phyloP scores from a whole-genome alignment of 352 stramenopile genomes.

The Thalassiosira mediterranea region DNA sequence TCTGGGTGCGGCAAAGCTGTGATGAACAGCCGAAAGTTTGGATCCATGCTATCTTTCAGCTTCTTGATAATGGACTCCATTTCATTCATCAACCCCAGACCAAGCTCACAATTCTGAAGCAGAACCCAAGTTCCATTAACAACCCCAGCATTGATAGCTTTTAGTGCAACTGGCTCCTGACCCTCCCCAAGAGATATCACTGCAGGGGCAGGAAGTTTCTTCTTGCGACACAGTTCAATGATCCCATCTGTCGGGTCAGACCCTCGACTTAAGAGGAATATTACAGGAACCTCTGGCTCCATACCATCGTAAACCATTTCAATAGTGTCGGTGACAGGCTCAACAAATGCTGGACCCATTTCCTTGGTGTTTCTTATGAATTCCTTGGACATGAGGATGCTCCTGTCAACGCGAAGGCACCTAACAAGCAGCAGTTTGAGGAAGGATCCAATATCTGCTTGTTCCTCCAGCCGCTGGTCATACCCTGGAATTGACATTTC shows the following conservation, averaged over 20 bases:
- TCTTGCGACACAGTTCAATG: constrained; percentile 94
- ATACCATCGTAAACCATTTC: constrained; percentile 97
- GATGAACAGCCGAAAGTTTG: constrained; percentile 96
- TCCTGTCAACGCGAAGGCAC: constrained; percentile 95
- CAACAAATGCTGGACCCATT: constrained; percentile 95
- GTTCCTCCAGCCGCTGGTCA: constrained; percentile 90
- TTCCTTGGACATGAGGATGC: constrained; percentile 96
- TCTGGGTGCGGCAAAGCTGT: constrained; percentile 95
- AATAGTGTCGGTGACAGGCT: constrained; percentile 98
- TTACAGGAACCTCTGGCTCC: constrained; percentile 93
- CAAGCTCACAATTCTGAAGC: constrained; percentile 98
- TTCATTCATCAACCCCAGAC: constrained; percentile 96
- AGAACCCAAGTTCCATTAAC: constrained; percentile 97
- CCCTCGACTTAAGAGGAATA: constrained; percentile 97
- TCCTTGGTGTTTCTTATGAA: constrained; percentile 96
- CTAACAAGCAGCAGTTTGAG: constrained; percentile 96
- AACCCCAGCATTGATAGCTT: constrained; percentile 95
- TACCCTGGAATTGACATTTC: constrained; percentile 93
- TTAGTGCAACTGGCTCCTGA: constrained; percentile 96
- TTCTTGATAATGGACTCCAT: constrained; percentile 98
- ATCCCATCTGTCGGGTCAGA: constrained; percentile 98
- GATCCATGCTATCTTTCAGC: constrained; percentile 93
- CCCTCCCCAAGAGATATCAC: constrained; percentile 98
- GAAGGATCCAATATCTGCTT: constrained; percentile 93
- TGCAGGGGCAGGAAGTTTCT: constrained; percentile 94